These are phyloP conservation scores for Yamadazyma scolyti DNA, from an alignment of 805 yeast genomes.

Conservation along the genomic window DNA sequence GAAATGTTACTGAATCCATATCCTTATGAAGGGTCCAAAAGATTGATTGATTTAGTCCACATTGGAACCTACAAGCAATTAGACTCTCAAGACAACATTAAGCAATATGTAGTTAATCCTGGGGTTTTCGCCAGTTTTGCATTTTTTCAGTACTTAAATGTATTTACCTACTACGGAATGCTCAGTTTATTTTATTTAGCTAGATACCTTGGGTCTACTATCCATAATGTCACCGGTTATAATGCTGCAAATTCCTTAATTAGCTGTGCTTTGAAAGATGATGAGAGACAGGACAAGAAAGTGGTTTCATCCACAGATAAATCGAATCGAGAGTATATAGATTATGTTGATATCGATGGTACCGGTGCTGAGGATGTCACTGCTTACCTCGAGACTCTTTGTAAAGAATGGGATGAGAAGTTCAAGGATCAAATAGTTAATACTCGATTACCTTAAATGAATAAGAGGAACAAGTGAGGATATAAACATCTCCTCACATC, in stretches of 20 bases:
- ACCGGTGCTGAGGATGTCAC: constrained; percentile 67
- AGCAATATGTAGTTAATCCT: constrained; percentile 83
- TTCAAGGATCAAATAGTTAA: constrained; percentile 70
- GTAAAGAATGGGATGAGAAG: constrained; percentile 68
- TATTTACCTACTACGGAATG: constrained; percentile 85
- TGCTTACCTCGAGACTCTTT: constrained; percentile 55
- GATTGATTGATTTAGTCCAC: constrained; percentile 81
- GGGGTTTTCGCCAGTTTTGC: constrained; percentile 89
- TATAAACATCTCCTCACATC: background rate
- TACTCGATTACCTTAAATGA: constrained; percentile 29
- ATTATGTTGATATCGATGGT: constrained; percentile 51
- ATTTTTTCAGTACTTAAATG: constrained; percentile 69
- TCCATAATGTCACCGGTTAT: constrained; percentile 88
- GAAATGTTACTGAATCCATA: constrained; percentile 60
- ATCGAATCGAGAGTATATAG: constrained; percentile 63
- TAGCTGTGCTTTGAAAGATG: constrained; percentile 42
- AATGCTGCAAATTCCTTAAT: constrained; percentile 87
- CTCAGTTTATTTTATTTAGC: constrained; percentile 77
- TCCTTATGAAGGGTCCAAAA: constrained; percentile 90
- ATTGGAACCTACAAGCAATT: constrained; percentile 59
- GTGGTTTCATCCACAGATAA: constrained; percentile 68
- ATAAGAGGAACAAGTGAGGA: background rate
- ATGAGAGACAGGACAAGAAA: constrained; percentile 50
- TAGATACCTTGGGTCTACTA: constrained; percentile 75
- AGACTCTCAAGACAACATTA: constrained; percentile 47